Evolutionary conservation across 164 flowering plant genomes (phyloP).

Genomic region (Brasenia schreberi): DNA sequence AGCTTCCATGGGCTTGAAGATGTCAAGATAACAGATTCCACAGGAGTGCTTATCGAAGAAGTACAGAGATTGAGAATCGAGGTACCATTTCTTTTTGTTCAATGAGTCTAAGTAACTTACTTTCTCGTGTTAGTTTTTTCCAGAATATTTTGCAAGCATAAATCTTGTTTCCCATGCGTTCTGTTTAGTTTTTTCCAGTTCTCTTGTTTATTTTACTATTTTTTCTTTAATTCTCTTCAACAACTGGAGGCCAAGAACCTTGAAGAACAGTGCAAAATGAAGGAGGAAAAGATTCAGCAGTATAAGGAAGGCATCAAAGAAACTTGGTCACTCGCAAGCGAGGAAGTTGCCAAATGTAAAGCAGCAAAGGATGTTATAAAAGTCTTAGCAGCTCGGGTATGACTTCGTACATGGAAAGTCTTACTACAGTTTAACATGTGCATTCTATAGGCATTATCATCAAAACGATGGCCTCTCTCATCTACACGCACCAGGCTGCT

Average conservation of each 20-base stretch:
- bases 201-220: not conserved
- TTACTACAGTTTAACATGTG: not conserved
- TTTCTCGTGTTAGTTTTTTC: no score
- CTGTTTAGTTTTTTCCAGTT: not conserved
- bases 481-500: no score
- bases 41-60: constrained; percentile 32
- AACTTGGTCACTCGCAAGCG: constrained; percentile 45
- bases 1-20: not conserved
- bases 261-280: constrained; percentile 26
- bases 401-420: not conserved
- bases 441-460: not conserved
- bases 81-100: constrained; percentile 19
- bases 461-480: no score
- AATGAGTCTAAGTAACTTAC: constrained; percentile 1
- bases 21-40: constrained; percentile 12
- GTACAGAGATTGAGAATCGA: constrained; percentile 29
- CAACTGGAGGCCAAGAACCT: constrained; percentile 27
- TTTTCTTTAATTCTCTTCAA: not conserved
- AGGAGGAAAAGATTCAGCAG: constrained; percentile 31
- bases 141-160: no score
- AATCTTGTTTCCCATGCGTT: not conserved
- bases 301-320: constrained; percentile 32
- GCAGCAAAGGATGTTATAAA: constrained; percentile 61
- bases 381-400: constrained; percentile 38
- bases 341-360: constrained; percentile 54